These are phyloP conservation scores for Thoreauomyces humboldtii DNA, from an alignment of 192 early-diverging fungal genomes.

Conservation along the genomic window DNA sequence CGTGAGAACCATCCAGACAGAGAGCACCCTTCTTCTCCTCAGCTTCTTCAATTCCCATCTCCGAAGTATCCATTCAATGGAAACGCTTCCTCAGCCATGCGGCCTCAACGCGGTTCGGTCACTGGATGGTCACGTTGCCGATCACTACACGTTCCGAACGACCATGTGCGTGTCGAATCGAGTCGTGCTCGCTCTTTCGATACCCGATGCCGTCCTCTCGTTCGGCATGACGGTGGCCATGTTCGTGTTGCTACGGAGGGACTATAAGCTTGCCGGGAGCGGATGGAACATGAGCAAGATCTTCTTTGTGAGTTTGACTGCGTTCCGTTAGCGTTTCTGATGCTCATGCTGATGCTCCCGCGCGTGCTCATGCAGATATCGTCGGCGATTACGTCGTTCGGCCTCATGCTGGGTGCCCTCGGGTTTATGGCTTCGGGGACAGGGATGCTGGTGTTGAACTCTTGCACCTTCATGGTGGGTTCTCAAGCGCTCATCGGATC, in stretches of 20 bases:
- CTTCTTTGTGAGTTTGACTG: slow-evolving; percentile 13
- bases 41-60: too few species aligned
- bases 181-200: slow-evolving; percentile 15
- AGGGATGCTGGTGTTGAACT: slow-evolving; percentile 10
- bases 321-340: not conserved
- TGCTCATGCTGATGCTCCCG: too few species aligned
- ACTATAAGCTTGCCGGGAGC: slow-evolving; percentile 3
- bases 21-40: too few species aligned
- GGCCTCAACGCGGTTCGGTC: slow-evolving; percentile 4
- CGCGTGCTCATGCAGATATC: not conserved
- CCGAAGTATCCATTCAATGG: too few species aligned
- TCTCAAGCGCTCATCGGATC: slow-evolving; percentile 20
- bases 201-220: slow-evolving; percentile 2
- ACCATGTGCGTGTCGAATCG: slow-evolving; percentile 18
- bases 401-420: slow-evolving; percentile 16
- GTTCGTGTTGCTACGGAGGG: slow-evolving; percentile 7
- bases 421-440: slow-evolving; percentile 9
- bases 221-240: not conserved
- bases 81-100: too few species aligned
- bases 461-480: slow-evolving; percentile 12
- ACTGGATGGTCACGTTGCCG: not conserved
- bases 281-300: slow-evolving; percentile 14
- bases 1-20: too few species aligned
- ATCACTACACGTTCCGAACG: slow-evolving; percentile 19
- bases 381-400: slow-evolving; percentile 4